Evolutionary conservation across 2,329 filamentous ascomycete genomes (phyloP).

Genomic region (Sporothrix brunneoviolacea): DNA sequence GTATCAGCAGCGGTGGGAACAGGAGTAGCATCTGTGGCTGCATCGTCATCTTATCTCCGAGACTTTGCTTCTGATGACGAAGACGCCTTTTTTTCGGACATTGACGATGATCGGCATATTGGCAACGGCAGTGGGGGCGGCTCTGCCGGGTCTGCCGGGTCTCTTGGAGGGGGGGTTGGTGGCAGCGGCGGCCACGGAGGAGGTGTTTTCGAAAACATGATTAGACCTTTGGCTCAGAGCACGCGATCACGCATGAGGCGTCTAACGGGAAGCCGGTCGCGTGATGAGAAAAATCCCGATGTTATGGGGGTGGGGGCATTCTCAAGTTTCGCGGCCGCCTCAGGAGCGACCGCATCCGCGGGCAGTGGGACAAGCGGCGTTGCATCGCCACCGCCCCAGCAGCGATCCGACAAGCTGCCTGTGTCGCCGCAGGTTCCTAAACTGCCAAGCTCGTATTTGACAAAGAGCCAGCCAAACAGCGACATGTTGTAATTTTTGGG

Average conservation of each 20-base stretch:
- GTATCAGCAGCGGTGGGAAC: background rate
- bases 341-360: background rate
- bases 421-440: slow-evolving; percentile 22
- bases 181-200: background rate
- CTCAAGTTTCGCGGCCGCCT: background rate
- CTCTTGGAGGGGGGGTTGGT: background rate
- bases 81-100: slow-evolving; percentile 74
- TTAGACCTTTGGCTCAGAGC: slow-evolving; percentile 50
- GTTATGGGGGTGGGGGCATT: background rate
- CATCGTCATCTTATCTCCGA: slow-evolving; percentile 47
- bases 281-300: slow-evolving; percentile 25
- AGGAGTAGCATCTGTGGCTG: slow-evolving; percentile 67
- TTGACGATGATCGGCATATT: slow-evolving; percentile 51
- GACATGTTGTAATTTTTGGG: slow-evolving; percentile 17
- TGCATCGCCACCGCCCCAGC: background rate
- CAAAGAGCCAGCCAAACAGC: slow-evolving; percentile 16
- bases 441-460: slow-evolving; percentile 22
- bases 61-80: slow-evolving; percentile 74
- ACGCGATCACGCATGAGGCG: slow-evolving; percentile 54
- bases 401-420: slow-evolving; percentile 18
- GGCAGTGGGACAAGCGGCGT: background rate
- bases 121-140: slow-evolving; percentile 15
- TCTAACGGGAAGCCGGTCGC: slow-evolving; percentile 50
- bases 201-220: slow-evolving; percentile 51
- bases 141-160: background rate